Evolutionary conservation across 2,329 filamentous ascomycete species (phyloP).

Genomic region (Coniella vitis): DNA sequence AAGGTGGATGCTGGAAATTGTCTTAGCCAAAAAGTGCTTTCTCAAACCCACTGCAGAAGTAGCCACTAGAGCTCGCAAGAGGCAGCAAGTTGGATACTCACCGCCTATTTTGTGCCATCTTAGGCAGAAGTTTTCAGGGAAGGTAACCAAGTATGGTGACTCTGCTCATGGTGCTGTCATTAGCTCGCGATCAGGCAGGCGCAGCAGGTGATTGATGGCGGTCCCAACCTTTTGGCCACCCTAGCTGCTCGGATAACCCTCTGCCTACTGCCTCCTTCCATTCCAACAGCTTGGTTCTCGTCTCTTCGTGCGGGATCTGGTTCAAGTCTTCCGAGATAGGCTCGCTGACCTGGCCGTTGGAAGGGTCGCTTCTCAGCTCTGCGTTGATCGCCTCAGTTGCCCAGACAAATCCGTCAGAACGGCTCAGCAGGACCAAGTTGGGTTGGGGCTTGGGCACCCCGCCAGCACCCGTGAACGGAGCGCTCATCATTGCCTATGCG

Average conservation of each 20-base stretch:
- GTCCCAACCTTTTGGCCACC: constrained; percentile 10
- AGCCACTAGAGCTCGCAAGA: background rate
- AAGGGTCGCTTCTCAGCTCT: background rate
- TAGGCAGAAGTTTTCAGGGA: constrained; percentile 13
- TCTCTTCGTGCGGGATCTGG: constrained; percentile 5
- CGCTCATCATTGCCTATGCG: background rate
- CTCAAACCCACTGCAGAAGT: background rate
- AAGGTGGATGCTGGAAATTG: background rate
- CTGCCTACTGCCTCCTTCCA: constrained; percentile 12
- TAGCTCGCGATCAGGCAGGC: background rate
- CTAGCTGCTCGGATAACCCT: constrained; percentile 13
- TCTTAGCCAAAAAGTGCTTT: background rate
- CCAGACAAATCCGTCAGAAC: constrained; percentile 12
- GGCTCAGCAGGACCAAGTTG: constrained; percentile 8
- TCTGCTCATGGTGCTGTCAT: background rate
- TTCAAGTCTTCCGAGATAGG: constrained; percentile 7
- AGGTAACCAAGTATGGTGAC: constrained; percentile 10
- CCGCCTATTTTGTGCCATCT: constrained; percentile 7
- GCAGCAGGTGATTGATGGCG: background rate
- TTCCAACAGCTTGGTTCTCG: constrained; percentile 3
- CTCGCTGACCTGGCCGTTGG: constrained; percentile 3
- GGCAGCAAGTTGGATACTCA: background rate
- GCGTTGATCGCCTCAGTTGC: constrained; percentile 10
- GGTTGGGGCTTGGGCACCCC: background rate
- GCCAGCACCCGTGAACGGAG: background rate